These are phyloP conservation scores for Diospyros kaki DNA, from an alignment of 148 eudicot genomes.

Conservation along the genomic window DNA sequence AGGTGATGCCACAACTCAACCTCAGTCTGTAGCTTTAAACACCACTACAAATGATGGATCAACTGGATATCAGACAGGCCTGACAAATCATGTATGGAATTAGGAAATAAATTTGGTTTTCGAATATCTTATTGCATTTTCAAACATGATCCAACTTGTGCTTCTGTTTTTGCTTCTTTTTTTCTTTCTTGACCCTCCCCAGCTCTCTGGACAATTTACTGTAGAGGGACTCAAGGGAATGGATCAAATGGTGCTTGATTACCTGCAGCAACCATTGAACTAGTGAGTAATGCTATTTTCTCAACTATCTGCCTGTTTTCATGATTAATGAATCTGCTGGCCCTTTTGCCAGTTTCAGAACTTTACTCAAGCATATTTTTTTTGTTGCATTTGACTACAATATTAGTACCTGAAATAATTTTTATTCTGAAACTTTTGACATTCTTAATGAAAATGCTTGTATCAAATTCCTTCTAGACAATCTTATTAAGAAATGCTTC, in stretches of 20 bases:
- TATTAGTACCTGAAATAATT: background rate
- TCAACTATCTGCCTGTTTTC: background rate
- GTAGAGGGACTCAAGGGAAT: slow-evolving; percentile 60
- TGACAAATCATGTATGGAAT: slow-evolving; percentile 43
- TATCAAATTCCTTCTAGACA: background rate
- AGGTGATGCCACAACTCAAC: slow-evolving; percentile 35
- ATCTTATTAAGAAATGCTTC: no score
- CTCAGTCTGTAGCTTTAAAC: slow-evolving; percentile 35
- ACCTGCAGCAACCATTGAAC: slow-evolving; percentile 63
- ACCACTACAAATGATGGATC: slow-evolving; percentile 41
- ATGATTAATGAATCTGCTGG: background rate
- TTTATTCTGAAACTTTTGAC: background rate
- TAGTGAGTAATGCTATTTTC: slow-evolving; percentile 42
- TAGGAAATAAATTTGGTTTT: background rate
- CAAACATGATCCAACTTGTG: background rate
- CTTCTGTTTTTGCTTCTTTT: background rate
- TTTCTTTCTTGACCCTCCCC: background rate
- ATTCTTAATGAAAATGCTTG: background rate
- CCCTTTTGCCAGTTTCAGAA: background rate
- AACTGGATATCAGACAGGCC: slow-evolving; percentile 48
- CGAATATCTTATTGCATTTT: background rate
- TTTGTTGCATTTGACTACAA: background rate
- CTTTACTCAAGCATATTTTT: background rate
- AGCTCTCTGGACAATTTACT: slow-evolving; percentile 59
- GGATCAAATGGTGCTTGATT: slow-evolving; percentile 64